Evolutionary conservation across 805 yeast species (phyloP), one percentile per base, ranked within the genome.

Genomic region (Yamadazyma insecticola): DNA sequence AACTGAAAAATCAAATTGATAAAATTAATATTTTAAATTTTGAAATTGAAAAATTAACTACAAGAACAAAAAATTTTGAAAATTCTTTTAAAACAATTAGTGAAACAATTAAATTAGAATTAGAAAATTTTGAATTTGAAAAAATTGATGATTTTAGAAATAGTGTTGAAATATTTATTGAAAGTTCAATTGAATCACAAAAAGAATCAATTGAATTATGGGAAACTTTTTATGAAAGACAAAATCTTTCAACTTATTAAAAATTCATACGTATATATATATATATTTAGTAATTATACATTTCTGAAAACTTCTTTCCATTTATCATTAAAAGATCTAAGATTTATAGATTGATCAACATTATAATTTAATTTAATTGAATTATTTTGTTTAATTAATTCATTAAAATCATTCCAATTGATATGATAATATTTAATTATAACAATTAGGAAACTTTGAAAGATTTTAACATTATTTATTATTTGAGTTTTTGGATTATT

Each of bases 181-280:
- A 92, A 55, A 77, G 92, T 31, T 74, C 92, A 15, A 83, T 89
- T 33, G 98, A 92, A 57, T 72, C 88, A 19, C 98, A 92, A 57
- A 92, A 92, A 60, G 96, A 88, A 53, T 78, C 82, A 19, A 84
- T 84, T 37, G 94, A 84, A 50, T 55, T 81, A n/a, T 84, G 90
- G 86, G 92, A 84, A 53, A 78, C 88, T 0, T 92, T 90, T 51
- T 88, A 87, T 50, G 85, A 81, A 40, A 47, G 63, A 11, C 66
- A 63, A 32, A 33, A 41, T 25, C 40, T 53, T 18, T 47, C 45
- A 10, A 8, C 15, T 23, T 10, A n/a, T 16, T 6, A 11, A n/a
- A 22, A 9, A 13, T 21, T 18, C 11, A 15, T 30, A 24, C 11
- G 23, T 6, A 19, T 20, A 28, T 28, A n/a, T 28, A 20, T 28